These are phyloP conservation scores for Aurifilum marmelostoma DNA, from an alignment of 2,329 filamentous ascomycete genomes.

Conservation along the genomic window DNA sequence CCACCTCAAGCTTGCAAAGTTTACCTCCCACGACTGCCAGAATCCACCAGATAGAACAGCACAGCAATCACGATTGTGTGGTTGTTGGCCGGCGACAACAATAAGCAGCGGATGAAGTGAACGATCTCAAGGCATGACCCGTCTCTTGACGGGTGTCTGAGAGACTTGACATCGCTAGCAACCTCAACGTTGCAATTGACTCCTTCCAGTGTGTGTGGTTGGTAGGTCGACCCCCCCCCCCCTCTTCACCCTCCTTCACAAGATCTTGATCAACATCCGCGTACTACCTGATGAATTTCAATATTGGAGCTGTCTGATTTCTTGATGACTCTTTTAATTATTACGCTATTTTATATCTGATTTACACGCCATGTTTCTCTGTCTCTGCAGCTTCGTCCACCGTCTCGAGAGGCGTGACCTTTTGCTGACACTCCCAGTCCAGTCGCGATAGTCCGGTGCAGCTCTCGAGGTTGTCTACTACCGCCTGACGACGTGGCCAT, in stretches of 20 bases:
- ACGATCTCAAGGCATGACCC: slow-evolving; percentile 17
- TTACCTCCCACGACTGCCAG: slow-evolving; percentile 7
- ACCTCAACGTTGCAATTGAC: not conserved
- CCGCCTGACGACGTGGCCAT: slow-evolving; percentile 29
- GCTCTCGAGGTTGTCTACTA: slow-evolving; percentile 24
- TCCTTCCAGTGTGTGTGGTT: not conserved
- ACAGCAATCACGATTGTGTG: slow-evolving; percentile 14
- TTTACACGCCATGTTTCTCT: slow-evolving; percentile 9
- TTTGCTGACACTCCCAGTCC: slow-evolving; percentile 10
- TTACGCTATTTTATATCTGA: slow-evolving; percentile 41
- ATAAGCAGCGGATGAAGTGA: slow-evolving; percentile 29
- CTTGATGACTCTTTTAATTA: slow-evolving; percentile 56
- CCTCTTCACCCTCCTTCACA: not conserved
- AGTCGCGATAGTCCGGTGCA: not conserved
- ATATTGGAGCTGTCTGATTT: slow-evolving; percentile 76
- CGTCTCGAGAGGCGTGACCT: not conserved
- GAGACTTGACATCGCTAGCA: not conserved
- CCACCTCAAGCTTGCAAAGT: not conserved
- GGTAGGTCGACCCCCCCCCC: slow-evolving; percentile 1
- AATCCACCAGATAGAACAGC: not conserved
- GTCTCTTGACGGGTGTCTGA: slow-evolving; percentile 25
- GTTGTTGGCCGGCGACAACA: slow-evolving; percentile 6
- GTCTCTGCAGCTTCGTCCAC: not conserved
- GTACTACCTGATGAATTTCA: slow-evolving; percentile 59
- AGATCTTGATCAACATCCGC: not conserved